A percentile compares a stretch with the other conserved stretches of the same genome.
Evolutionary conservation across 345 rosid genomes (phyloP).

Genomic region (Angophora floribunda): DNA sequence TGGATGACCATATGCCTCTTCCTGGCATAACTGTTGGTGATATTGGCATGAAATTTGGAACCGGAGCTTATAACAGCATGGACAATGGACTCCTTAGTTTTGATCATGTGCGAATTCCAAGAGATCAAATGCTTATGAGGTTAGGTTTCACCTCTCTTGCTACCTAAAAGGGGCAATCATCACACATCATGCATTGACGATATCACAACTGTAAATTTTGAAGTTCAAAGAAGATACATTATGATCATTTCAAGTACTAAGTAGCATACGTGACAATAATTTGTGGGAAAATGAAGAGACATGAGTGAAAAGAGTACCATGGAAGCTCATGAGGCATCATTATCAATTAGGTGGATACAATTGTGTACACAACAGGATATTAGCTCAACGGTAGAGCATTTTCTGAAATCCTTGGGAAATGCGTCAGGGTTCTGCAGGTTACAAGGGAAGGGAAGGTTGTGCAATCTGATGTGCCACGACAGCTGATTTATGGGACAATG

Average conservation of each 20-base stretch:
- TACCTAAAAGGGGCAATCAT: background rate
- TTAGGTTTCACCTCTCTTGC: constrained; percentile 13
- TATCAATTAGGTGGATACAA: background rate
- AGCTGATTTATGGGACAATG: constrained; percentile 93
- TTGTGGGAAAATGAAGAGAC: background rate
- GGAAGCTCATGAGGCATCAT: background rate
- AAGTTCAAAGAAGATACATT: background rate
- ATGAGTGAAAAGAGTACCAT: background rate
- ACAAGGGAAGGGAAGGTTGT: constrained; percentile 81
- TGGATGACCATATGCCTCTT: constrained; percentile 96
- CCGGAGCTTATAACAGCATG: constrained; percentile 89
- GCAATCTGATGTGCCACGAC: constrained; percentile 81
- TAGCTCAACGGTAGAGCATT: background rate
- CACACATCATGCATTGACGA: background rate
- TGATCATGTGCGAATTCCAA: constrained; percentile 88
- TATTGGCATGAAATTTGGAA: constrained; percentile 91
- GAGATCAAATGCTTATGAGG: constrained; percentile 96
- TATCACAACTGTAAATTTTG: background rate
- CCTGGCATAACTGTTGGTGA: constrained; percentile 91
- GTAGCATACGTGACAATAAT: background rate
- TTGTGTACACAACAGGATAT: background rate
- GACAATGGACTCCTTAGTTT: constrained; percentile 92
- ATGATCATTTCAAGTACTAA: background rate
- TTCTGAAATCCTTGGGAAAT: constrained; percentile 5
- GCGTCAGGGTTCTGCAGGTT: constrained; percentile 73